These are phyloP conservation scores for Termitomyces heimii DNA, from an alignment of 768 basidiomycete genomes.

Conservation along the genomic window DNA sequence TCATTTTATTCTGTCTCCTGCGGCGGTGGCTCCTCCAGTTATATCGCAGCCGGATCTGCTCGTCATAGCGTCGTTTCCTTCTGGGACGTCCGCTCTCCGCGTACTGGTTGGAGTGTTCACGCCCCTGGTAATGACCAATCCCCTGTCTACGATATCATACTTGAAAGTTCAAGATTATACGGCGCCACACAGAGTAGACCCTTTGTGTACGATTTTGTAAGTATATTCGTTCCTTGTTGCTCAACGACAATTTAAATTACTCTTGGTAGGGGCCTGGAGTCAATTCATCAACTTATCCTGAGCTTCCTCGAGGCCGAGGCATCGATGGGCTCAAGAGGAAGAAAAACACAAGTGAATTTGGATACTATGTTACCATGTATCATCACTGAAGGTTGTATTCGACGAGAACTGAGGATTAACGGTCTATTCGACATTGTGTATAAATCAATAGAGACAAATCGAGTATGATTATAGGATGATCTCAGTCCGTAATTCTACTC, in stretches of 20 bases:
- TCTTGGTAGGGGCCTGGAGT: conserved; percentile 50
- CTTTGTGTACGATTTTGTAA: conserved; percentile 73
- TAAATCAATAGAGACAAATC: not conserved
- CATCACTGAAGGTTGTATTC: conserved; percentile 14
- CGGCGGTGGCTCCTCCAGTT: conserved; percentile 62
- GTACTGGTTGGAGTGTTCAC: conserved; percentile 69
- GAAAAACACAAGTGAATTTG: conserved; percentile 28
- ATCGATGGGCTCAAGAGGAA: conserved; percentile 25
- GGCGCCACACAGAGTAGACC: conserved; percentile 73
- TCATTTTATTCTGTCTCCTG: conserved; percentile 72
- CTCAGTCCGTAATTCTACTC: conserved; percentile 10
- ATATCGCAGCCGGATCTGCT: conserved; percentile 73
- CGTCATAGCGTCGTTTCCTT: conserved; percentile 74
- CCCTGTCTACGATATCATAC: conserved; percentile 67
- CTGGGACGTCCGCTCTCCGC: conserved; percentile 70
- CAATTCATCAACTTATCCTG: conserved; percentile 46
- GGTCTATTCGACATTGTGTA: not conserved
- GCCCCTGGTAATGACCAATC: conserved; percentile 75
- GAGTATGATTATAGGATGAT: conserved; percentile 14
- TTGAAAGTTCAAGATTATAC: conserved; percentile 76
- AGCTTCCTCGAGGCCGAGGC: conserved; percentile 15
- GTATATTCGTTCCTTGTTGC: conserved; percentile 11
- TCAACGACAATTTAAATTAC: not conserved
- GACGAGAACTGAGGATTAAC: conserved; percentile 2
- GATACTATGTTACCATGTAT: conserved; percentile 47